phyloP scores from a whole-genome alignment of 1,284 basidiomycete species.

The Tausonia pullulans region DNA sequence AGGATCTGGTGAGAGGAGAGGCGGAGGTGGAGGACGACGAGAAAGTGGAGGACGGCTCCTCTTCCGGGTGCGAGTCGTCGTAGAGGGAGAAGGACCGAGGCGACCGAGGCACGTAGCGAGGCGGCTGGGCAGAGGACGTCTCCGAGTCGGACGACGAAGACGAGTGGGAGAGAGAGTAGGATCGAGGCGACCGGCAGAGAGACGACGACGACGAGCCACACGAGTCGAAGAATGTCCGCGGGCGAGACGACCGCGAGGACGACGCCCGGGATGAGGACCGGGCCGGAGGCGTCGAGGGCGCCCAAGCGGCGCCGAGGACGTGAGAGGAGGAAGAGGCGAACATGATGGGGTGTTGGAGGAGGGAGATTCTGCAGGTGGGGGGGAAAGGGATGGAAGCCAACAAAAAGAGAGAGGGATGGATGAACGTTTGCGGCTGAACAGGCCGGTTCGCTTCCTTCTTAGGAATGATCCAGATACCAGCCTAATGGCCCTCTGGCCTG shows the following conservation, averaged over 20 bases:
- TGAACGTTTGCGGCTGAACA: not conserved
- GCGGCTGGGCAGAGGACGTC: not conserved
- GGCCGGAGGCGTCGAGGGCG: too few species aligned
- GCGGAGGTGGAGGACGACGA: not conserved
- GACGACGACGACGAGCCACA: not conserved
- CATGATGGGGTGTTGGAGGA: not conserved
- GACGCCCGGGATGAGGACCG: not conserved
- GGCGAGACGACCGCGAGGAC: not conserved
- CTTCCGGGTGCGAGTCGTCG: not conserved
- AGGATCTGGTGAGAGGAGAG: too few species aligned
- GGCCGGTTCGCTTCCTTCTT: not conserved
- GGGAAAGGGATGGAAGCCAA: not conserved
- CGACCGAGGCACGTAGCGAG: not conserved
- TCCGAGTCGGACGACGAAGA: not conserved
- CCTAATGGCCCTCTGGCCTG: not conserved
- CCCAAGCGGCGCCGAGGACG: too few species aligned
- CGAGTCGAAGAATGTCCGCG: not conserved
- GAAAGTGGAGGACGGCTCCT: not conserved
- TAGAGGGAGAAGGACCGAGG: not conserved
- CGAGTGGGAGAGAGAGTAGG: not conserved
- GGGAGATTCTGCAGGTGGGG: not conserved
- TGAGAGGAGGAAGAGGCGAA: not conserved
- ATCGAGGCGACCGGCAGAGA: not conserved
- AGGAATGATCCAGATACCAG: not conserved
- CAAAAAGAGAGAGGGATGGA: not conserved